phyloP scores from a whole-genome alignment of 2,329 filamentous ascomycete genomes.

The Corynespora cassiicola region DNA sequence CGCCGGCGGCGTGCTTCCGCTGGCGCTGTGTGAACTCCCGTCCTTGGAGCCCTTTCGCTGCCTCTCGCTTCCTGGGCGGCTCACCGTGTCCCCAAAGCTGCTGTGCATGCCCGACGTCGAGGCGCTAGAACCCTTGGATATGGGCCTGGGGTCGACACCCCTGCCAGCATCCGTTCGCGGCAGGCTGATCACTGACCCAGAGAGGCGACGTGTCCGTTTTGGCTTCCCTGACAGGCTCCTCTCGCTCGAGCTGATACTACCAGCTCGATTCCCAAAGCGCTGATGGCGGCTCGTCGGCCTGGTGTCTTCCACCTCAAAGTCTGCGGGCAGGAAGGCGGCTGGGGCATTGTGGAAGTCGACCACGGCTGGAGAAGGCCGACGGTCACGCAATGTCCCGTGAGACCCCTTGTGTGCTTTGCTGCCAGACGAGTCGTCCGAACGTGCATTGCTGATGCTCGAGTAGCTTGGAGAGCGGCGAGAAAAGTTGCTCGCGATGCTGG shows the following conservation, averaged over 20 bases:
- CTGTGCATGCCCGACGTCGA: too few species aligned
- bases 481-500: constrained; percentile 79
- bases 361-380: constrained; percentile 34
- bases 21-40: constrained; percentile 10
- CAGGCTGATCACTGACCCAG: constrained; percentile 36
- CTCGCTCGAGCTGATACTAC: constrained; percentile 26
- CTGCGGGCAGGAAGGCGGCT: constrained; percentile 54
- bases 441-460: constrained; percentile 48
- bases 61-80: constrained; percentile 21
- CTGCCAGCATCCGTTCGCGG: constrained; percentile 32
- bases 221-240: constrained; percentile 26
- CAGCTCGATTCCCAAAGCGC: constrained; percentile 33
- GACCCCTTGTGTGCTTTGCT: constrained; percentile 33
- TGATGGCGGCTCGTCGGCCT: constrained; percentile 32
- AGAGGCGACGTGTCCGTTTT: constrained; percentile 38
- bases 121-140: constrained; percentile 25
- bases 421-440: constrained; percentile 42
- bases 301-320: constrained; percentile 51
- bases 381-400: constrained; percentile 33
- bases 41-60: constrained; percentile 18
- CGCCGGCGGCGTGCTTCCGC: constrained; percentile 11
- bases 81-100: constrained; percentile 9
- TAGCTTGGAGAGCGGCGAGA: constrained; percentile 72
- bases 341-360: constrained; percentile 58
- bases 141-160: constrained; percentile 19